Base-by-base conservation (phyloP, 345 rosid species). In the Eucalyptus sp. region DNA sequence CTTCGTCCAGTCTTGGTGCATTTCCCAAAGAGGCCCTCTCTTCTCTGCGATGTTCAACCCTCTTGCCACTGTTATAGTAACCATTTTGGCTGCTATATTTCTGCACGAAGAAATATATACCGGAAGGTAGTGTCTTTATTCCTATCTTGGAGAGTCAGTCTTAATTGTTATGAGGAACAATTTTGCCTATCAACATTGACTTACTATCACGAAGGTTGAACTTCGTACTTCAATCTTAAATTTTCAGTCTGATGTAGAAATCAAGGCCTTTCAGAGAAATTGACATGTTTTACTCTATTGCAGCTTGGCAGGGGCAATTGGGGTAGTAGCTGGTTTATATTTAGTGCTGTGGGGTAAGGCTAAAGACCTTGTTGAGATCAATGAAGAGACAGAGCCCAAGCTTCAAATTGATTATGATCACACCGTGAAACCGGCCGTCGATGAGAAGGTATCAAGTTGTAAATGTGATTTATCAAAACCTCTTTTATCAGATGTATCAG, bases 1-100 rank as follows among this genome's bases (percentile, higher is more conserved):
- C 90, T 94, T 93, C 54, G 89, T 94, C 87, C 96, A 96, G 91
- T 95, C 98, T 29, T 96, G 96, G 97, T 95, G 93, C 90, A 93
- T 96, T 88, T 92, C 96, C 4, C 83, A 68, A 85, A 90, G 94
- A 88, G 97, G 97, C 64, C 97, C 96, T 31, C 89, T 96, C 71
- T 96, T 93, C 91, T 90, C 93, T 88, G 95, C 97, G 6, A 88
- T 95, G 92, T 96, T 95, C 92, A 94, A 92, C 88, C 97, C 97
- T 66, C 90, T 95, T 2, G 87, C 93, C 90, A 95, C 96, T 25
- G 95, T 95, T 52, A 92, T 94, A 56, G 95, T 92, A n/a, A 89
- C 96, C 76, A 29, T 93, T n/a, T 88, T 91, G 54, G 97, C 97
- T 68, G 93, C 95, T 66, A 52, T 94, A 56, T 93, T 95, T 90